Evolutionary conservation across 2,329 filamentous ascomycete genomes (phyloP).

Genomic region (Scytalidium lignicola): DNA sequence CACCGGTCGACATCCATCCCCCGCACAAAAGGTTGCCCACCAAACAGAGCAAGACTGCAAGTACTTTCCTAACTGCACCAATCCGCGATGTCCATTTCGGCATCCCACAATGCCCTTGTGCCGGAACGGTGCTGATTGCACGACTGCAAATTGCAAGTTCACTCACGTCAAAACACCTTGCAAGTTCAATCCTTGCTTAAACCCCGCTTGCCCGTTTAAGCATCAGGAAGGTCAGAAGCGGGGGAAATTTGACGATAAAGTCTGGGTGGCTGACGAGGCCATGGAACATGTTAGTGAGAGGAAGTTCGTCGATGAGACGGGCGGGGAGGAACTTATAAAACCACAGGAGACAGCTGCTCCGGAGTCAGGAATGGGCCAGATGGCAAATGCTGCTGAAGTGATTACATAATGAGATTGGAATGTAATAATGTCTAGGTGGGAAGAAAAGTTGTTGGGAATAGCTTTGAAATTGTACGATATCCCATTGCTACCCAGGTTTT

Average conservation of each 20-base stretch:
- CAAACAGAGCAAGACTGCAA: slow-evolving; percentile 83
- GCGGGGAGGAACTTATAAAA: slow-evolving; percentile 46
- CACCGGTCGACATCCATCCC: slow-evolving; percentile 84
- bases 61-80: slow-evolving; percentile 88
- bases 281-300: slow-evolving; percentile 77
- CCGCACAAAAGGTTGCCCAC: slow-evolving; percentile 71
- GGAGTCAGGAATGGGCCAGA: slow-evolving; percentile 12
- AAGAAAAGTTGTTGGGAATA: slow-evolving; percentile 1
- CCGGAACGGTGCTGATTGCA: slow-evolving; percentile 87
- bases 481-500: not conserved
- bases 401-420: slow-evolving; percentile 15
- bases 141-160: slow-evolving; percentile 77
- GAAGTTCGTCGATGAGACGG: slow-evolving; percentile 73
- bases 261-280: slow-evolving; percentile 66
- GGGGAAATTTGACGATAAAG: slow-evolving; percentile 79
- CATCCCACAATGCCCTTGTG: slow-evolving; percentile 85
- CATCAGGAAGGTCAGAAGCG: slow-evolving; percentile 85
- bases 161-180: slow-evolving; percentile 81
- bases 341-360: slow-evolving; percentile 10
- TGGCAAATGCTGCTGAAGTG: slow-evolving; percentile 12
- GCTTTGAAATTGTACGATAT: slow-evolving; percentile 15
- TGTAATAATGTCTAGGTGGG: not conserved
- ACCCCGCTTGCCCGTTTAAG: slow-evolving; percentile 81
- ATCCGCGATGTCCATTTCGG: slow-evolving; percentile 80
- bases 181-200: slow-evolving; percentile 87